A percentile compares a stretch with the other conserved stretches of the same genome.
These are phyloP conservation scores for Pseudogymnoascus sp. DNA, from an alignment of 2,329 filamentous ascomycete species.

Conservation along the genomic window DNA sequence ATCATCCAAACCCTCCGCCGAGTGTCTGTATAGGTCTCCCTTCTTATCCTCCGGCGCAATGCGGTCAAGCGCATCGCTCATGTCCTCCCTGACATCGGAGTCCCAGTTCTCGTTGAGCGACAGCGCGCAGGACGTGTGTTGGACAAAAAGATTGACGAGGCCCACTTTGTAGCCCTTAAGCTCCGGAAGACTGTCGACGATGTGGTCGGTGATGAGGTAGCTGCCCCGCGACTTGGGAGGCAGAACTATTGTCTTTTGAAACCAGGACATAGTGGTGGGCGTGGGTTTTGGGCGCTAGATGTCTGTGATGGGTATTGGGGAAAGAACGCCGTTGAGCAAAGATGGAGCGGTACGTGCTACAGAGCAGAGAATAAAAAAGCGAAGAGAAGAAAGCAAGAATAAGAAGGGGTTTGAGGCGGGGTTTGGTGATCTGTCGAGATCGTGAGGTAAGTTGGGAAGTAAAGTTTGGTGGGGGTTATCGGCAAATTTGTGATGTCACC, in stretches of 20 bases:
- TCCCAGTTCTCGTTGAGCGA: slow-evolving; percentile 92
- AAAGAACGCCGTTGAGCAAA: slow-evolving; percentile 34
- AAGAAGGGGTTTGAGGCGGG: slow-evolving; percentile 30
- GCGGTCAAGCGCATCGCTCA: slow-evolving; percentile 88
- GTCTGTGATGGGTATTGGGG: slow-evolving; percentile 24
- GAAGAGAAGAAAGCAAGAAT: slow-evolving; percentile 47
- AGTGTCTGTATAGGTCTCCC: slow-evolving; percentile 75
- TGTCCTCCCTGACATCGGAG: slow-evolving; percentile 78
- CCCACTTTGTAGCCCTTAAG: slow-evolving; percentile 78
- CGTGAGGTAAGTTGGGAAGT: slow-evolving; percentile 17
- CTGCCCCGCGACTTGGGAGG: slow-evolving; percentile 71
- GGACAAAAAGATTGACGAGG: slow-evolving; percentile 81
- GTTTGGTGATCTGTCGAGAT: background rate
- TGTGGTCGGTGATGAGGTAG: slow-evolving; percentile 79
- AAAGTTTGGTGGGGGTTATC: slow-evolving; percentile 3
- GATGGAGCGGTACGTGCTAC: slow-evolving; percentile 42
- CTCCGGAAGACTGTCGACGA: slow-evolving; percentile 68
- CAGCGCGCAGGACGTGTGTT: slow-evolving; percentile 89
- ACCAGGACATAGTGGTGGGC: slow-evolving; percentile 56
- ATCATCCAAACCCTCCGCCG: slow-evolving; percentile 82
- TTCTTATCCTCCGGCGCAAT: slow-evolving; percentile 78
- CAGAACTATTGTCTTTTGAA: slow-evolving; percentile 77
- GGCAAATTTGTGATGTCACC: slow-evolving; percentile 2
- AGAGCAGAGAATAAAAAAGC: slow-evolving; percentile 35
- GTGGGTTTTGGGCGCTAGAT: slow-evolving; percentile 17